Evolutionary conservation across 768 basidiomycete genomes (phyloP).

Genomic region (Naganishia antarctica): DNA sequence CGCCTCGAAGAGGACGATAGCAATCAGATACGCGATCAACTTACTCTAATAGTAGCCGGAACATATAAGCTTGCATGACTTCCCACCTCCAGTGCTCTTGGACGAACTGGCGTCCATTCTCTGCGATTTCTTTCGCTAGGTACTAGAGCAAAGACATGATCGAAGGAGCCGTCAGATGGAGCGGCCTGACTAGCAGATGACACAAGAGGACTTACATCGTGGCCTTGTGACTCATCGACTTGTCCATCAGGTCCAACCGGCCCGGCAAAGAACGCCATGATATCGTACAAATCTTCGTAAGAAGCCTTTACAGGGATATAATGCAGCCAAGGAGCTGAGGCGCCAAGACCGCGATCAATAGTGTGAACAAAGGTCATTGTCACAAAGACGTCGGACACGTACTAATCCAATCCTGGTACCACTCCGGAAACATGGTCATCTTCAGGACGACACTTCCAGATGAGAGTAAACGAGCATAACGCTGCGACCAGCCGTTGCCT

Average conservation of each 20-base stretch:
- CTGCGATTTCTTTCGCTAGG: conserved; percentile 45
- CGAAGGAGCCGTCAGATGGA: background rate
- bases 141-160: conserved; percentile 32
- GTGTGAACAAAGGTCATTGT: conserved; percentile 3
- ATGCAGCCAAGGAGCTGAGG: conserved; percentile 64
- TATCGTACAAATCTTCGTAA: conserved; percentile 65
- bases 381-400: background rate
- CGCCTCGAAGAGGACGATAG: background rate
- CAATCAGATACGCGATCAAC: background rate
- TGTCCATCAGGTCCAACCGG: conserved; percentile 51
- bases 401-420: conserved; percentile 53
- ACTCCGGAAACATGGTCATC: conserved; percentile 68
- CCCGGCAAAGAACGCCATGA: conserved; percentile 68
- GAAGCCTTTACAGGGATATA: conserved; percentile 66
- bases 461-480: conserved; percentile 63
- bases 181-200: too few species aligned
- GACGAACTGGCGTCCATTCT: conserved; percentile 44
- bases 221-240: conserved; percentile 54
- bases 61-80: conserved; percentile 47
- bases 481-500: conserved; percentile 51
- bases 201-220: conserved; percentile 53
- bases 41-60: conserved; percentile 42
- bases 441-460: conserved; percentile 65
- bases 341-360: background rate
- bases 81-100: conserved; percentile 47